These are phyloP conservation scores for Boletus subparvulus DNA, from an alignment of 768 basidiomycete genomes.

Conservation along the genomic window DNA sequence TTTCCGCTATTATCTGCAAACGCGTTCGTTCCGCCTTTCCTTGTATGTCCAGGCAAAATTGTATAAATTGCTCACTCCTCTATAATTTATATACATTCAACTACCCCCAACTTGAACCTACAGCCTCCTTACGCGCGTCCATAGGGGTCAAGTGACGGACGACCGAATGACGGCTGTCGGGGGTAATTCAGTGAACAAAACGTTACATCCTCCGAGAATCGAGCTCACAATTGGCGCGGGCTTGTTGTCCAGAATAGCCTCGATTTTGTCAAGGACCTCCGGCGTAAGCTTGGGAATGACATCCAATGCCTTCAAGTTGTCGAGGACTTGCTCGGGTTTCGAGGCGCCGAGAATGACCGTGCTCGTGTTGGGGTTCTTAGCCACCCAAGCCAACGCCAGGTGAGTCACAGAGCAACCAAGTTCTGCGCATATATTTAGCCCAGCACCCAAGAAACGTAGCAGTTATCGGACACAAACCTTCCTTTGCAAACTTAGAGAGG, in stretches of 20 bases:
- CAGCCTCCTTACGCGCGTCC: constrained; percentile 20
- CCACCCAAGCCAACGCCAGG: constrained; percentile 58
- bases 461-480: constrained; percentile 13
- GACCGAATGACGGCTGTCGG: constrained; percentile 26
- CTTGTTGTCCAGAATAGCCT: constrained; percentile 48
- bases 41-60: background rate
- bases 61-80: background rate
- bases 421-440: constrained; percentile 25
- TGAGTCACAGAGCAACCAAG: constrained; percentile 49
- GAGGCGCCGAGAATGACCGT: constrained; percentile 50
- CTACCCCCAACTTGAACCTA: background rate
- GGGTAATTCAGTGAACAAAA: constrained; percentile 4
- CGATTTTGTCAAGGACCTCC: constrained; percentile 50
- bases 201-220: background rate
- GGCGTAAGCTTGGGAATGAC: constrained; percentile 54
- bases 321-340: constrained; percentile 46
- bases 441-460: background rate
- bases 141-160: constrained; percentile 30
- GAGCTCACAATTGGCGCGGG: constrained; percentile 30
- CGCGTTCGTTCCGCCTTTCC: background rate
- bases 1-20: background rate
- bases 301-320: constrained; percentile 53
- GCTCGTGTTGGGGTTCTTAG: constrained; percentile 48
- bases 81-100: background rate
- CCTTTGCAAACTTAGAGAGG: constrained; percentile 46